phyloP scores from a whole-genome alignment of 106 monocot genomes.

The Allium cepa region DNA sequence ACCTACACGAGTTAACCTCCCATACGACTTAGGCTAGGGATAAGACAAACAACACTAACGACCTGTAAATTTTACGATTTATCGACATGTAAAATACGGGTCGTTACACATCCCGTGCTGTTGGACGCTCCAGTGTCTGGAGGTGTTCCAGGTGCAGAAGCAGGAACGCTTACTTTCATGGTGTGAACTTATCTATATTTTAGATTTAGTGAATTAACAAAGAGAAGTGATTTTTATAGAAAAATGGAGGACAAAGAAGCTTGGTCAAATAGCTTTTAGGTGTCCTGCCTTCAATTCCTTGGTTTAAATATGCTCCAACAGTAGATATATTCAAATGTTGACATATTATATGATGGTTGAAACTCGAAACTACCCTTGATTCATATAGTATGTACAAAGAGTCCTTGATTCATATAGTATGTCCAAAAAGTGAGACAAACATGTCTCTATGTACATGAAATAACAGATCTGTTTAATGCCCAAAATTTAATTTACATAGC shows the following conservation, averaged over 20 bases:
- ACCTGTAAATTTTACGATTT: no score
- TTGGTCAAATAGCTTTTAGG: no score
- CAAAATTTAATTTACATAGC: background rate
- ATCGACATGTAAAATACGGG: no score
- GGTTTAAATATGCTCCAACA: background rate
- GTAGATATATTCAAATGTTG: background rate
- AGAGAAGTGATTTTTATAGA: no score
- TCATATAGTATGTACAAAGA: no score
- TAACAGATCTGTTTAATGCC: background rate
- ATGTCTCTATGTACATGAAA: background rate
- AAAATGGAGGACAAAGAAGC: no score
- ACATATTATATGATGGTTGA: no score
- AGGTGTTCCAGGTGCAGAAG: conserved; percentile 92
- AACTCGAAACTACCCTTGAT: no score
- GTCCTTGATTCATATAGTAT: no score
- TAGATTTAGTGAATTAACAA: background rate
- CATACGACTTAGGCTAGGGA: no score
- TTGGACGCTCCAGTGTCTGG: conserved; percentile 99
- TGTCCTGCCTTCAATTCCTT: background rate
- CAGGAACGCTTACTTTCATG: conserved; percentile 92
- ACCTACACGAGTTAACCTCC: no score
- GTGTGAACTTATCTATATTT: conserved; percentile 17
- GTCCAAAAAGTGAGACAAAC: background rate
- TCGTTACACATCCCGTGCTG: conserved; percentile 43
- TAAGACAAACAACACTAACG: no score